These are phyloP conservation scores for Suillus weaverae DNA, from an alignment of 768 basidiomycete genomes.

Conservation along the genomic window DNA sequence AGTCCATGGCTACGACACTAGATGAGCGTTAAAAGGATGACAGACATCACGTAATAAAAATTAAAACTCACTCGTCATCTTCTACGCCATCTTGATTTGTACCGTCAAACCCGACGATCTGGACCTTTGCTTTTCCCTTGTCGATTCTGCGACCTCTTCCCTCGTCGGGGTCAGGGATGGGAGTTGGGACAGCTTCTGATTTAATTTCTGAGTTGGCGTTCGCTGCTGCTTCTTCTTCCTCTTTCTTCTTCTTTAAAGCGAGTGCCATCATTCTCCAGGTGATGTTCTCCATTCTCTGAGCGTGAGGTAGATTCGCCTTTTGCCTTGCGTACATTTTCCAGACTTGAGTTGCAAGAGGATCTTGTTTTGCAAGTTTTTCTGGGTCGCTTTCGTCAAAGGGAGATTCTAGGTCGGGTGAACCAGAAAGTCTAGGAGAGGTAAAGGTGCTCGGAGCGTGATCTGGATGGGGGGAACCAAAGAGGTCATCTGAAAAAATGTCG, in stretches of 20 bases:
- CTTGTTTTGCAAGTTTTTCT: slow-evolving; percentile 72
- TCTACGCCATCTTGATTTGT: slow-evolving; percentile 68
- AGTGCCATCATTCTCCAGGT: slow-evolving; percentile 99
- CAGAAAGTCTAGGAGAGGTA: slow-evolving; percentile 64
- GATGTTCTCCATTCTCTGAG: slow-evolving; percentile 95
- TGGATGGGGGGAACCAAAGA: slow-evolving; percentile 43
- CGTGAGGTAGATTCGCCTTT: slow-evolving; percentile 87
- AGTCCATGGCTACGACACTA: slow-evolving; percentile 81
- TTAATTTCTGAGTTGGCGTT: slow-evolving; percentile 23
- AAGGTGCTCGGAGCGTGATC: slow-evolving; percentile 50
- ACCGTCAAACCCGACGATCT: slow-evolving; percentile 81
- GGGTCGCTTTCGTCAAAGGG: slow-evolving; percentile 52
- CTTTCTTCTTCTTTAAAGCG: slow-evolving; percentile 86
- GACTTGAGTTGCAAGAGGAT: slow-evolving; percentile 92
- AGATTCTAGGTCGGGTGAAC: slow-evolving; percentile 65
- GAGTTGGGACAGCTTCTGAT: slow-evolving; percentile 17
- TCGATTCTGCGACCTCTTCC: slow-evolving; percentile 74
- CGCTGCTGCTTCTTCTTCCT: slow-evolving; percentile 55
- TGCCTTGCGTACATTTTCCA: slow-evolving; percentile 96
- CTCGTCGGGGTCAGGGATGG: slow-evolving; percentile 30
- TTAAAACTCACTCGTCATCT: slow-evolving; percentile 67
- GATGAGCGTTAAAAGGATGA: slow-evolving; percentile 22
- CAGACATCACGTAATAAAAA: slow-evolving; percentile 18
- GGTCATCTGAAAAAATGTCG: slow-evolving; percentile 69
- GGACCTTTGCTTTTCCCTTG: slow-evolving; percentile 78